A percentile compares a stretch with the other conserved stretches of the same genome.
Conservation (phyloP, 202 grass and related monocot genomes). For the Dendrocalamus latiflorus region DNA sequence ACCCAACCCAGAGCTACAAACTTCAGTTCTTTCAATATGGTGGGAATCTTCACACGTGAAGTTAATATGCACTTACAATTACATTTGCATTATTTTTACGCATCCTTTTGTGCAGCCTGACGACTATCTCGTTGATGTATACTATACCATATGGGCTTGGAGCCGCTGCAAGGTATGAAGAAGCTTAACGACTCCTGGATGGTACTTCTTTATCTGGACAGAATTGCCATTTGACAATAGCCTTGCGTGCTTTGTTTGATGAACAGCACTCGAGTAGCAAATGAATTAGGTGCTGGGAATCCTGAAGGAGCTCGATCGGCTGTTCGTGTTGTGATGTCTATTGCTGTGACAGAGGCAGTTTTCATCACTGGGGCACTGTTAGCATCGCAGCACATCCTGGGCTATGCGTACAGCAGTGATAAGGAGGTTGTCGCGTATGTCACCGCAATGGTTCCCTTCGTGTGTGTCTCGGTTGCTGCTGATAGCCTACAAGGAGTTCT, state of each 20-base stretch:
- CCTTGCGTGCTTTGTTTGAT: background rate
- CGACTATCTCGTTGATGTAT: constrained; percentile 60
- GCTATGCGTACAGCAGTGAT: constrained; percentile 83
- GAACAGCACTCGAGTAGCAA: constrained; percentile 81
- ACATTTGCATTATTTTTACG: background rate
- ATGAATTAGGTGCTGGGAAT: constrained; percentile 84
- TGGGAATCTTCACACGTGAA: constrained; percentile 12
- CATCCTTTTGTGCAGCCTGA: constrained; percentile 48
- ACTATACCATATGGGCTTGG: constrained; percentile 77
- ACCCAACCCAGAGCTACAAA: constrained; percentile 74
- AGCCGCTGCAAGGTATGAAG: constrained; percentile 71
- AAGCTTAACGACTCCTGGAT: background rate
- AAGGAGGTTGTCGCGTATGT: constrained; percentile 66
- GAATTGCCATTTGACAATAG: background rate
- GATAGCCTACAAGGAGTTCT: constrained; percentile 84
- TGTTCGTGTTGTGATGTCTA: constrained; percentile 55
- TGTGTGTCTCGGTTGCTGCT: constrained; percentile 68
- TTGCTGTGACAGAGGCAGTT: constrained; percentile 55
- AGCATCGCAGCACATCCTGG: constrained; percentile 50
- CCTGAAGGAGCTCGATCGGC: constrained; percentile 67
- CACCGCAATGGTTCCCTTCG: constrained; percentile 60
- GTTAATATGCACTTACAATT: background rate
- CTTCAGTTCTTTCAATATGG: constrained; percentile 89
- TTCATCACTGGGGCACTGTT: constrained; percentile 49
- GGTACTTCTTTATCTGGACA: background rate